Evolutionary conservation across 2,329 filamentous ascomycete species (phyloP), one percentile per base, ranked within the genome.

Genomic region (Aureobasidium pullulans): DNA sequence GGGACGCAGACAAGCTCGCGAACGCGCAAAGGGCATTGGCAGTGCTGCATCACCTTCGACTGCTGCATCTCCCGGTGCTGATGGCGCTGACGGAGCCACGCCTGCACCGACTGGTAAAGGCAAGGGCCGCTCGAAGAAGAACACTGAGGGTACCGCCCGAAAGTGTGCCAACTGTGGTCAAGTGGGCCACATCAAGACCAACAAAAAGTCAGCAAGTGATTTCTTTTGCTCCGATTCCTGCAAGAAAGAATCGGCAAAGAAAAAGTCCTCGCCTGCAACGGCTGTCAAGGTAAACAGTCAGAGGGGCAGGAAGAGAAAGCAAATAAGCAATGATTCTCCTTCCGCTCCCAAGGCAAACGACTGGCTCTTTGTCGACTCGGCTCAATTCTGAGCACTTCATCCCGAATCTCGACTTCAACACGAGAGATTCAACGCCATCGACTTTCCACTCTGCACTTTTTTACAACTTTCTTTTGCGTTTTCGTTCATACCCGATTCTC

Each of bases 151-250:
- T 46, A 86, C 84, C 10, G 80, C 81, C 59, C 83, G 95, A 68
- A 97, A 97, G 77, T 99, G 94, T 76, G 94, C 94, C 65, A 97
- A 96, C 74, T 99, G 94, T 76, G 94, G 94, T 53, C 89, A 94
- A 73, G 88, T 96, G 58, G 94, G 94, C 34, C 94, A 99, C 70
- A 99, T 99, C 79, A 96, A 96, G 76, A 97, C 93, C 49, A 97
- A 97, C 79, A 96, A 96, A 78, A 97, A 96, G 90, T 94, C 56
- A 59, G 56, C 56, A 59, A 49, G 36, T 59, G 56, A 50, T 50
- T 36, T 59, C 46, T 43, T 59, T 59, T 59, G 56, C 34, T 50
- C 44, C 42, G 37, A 15, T 15, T 47, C 43, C 31, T 57, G 43
- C 54, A 56, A 48, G 57, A 43, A 46, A 50, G 57, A 52, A 34